Evolutionary conservation across 1,284 basidiomycete species (phyloP).

Genomic region (Pholiota adiposa): DNA sequence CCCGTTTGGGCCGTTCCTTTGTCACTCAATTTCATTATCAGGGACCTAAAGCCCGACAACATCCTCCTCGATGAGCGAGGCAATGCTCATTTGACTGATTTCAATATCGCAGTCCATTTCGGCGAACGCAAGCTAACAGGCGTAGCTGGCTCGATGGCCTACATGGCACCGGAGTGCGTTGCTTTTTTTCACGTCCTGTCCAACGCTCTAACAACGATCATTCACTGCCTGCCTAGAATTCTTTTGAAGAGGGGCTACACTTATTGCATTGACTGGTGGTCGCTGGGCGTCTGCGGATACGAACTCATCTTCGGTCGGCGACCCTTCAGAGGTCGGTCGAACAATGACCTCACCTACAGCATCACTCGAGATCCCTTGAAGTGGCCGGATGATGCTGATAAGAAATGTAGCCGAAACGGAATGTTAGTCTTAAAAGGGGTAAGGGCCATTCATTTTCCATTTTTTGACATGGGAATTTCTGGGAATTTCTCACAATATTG

Average conservation of each 20-base stretch:
- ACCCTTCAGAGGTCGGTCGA: conserved; percentile 92
- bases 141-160: conserved; percentile 99
- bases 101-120: conserved; percentile 98
- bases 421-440: conserved; percentile 73
- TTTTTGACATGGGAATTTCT: conserved; percentile 1
- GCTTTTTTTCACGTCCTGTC: not conserved
- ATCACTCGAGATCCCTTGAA: conserved; percentile 79
- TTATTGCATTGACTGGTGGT: conserved; percentile 96
- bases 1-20: conserved; percentile 18
- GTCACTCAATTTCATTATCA: conserved; percentile 40
- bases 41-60: conserved; percentile 97
- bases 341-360: conserved; percentile 86
- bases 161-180: conserved; percentile 91
- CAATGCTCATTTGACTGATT: conserved; percentile 96
- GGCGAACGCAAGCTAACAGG: conserved; percentile 87
- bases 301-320: conserved; percentile 91
- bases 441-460: conserved; percentile 32
- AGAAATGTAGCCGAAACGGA: conserved; percentile 69
- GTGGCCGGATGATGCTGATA: conserved; percentile 80
- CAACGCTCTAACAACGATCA: not conserved
- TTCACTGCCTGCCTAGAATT: conserved; percentile 66
- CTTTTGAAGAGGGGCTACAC: conserved; percentile 85
- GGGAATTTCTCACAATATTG: conserved; percentile 11
- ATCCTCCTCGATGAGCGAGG: conserved; percentile 96
- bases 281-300: conserved; percentile 90